These are phyloP conservation scores for Cucumis variabilis DNA, from an alignment of 331 rosid genomes.

Conservation along the genomic window DNA sequence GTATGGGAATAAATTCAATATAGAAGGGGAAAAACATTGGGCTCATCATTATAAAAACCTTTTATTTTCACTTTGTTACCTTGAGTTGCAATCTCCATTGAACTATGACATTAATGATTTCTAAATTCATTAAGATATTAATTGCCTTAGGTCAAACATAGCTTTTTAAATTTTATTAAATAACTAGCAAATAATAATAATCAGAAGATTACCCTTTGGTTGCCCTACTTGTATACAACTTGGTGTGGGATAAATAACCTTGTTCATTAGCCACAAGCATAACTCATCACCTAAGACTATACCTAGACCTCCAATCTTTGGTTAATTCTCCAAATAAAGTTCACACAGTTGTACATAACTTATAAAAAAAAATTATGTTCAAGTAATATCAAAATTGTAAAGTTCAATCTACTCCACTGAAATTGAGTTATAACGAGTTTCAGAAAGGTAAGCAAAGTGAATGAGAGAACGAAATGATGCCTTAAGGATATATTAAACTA, in stretches of 20 bases:
- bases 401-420: not conserved
- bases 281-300: not conserved
- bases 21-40: not conserved
- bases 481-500: not conserved
- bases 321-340: not conserved
- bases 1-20: not conserved
- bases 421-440: not conserved
- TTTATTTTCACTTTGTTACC: slow-evolving; percentile 27
- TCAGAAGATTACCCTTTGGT: not conserved
- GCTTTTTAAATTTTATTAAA: not conserved
- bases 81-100: slow-evolving; percentile 24
- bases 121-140: not conserved
- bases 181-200: not conserved
- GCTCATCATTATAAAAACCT: not conserved
- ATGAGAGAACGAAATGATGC: slow-evolving; percentile 18
- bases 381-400: not conserved
- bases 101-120: slow-evolving; percentile 11
- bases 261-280: not conserved
- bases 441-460: slow-evolving; percentile 15
- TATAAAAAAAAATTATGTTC: too few species aligned
- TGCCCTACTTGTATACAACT: not conserved
- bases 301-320: not conserved
- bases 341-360: too few species aligned
- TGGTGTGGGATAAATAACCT: not conserved
- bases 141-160: not conserved